Conservation (phyloP, 805 yeast species). For the Sugiyamaella americana region DNA sequence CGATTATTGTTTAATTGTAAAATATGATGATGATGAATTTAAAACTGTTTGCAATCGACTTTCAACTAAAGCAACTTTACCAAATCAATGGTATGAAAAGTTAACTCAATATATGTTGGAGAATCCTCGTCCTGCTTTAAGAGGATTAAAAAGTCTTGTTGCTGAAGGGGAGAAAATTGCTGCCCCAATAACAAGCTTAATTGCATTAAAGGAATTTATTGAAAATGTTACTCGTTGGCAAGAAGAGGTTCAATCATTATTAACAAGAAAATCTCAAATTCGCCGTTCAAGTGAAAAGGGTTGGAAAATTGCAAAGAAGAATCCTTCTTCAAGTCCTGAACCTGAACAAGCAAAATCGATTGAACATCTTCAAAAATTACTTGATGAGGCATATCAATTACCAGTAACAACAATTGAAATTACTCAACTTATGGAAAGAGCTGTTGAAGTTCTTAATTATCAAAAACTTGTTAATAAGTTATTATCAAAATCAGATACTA, state of each 20-base stretch:
- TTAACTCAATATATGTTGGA: slow-evolving; percentile 38
- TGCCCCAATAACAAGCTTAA: slow-evolving; percentile 36
- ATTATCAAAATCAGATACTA: slow-evolving; percentile 24
- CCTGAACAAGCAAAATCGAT: slow-evolving; percentile 22
- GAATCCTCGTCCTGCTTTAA: slow-evolving; percentile 43
- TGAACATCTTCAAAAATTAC: slow-evolving; percentile 35
- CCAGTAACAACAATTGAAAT: slow-evolving; percentile 53
- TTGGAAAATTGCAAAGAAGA: background rate
- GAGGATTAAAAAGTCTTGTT: slow-evolving; percentile 39
- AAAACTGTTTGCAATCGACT: slow-evolving; percentile 35
- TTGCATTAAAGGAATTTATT: slow-evolving; percentile 38
- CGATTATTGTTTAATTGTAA: slow-evolving; percentile 6
- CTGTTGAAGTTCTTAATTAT: slow-evolving; percentile 46
- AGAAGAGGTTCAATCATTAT: slow-evolving; percentile 47
- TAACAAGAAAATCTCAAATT: slow-evolving; percentile 48
- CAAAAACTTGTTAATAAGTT: slow-evolving; percentile 42
- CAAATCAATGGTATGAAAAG: slow-evolving; percentile 46
- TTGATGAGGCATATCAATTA: slow-evolving; percentile 44
- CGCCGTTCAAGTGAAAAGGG: slow-evolving; percentile 34
- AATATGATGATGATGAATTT: slow-evolving; percentile 49
- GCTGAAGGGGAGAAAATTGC: slow-evolving; percentile 51
- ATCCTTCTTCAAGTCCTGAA: slow-evolving; percentile 5
- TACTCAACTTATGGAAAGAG: slow-evolving; percentile 50
- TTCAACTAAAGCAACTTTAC: slow-evolving; percentile 39
- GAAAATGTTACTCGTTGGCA: slow-evolving; percentile 45